Conservation (phyloP, 1,139 yeast genomes). For the Geotrichum carabidarum region DNA sequence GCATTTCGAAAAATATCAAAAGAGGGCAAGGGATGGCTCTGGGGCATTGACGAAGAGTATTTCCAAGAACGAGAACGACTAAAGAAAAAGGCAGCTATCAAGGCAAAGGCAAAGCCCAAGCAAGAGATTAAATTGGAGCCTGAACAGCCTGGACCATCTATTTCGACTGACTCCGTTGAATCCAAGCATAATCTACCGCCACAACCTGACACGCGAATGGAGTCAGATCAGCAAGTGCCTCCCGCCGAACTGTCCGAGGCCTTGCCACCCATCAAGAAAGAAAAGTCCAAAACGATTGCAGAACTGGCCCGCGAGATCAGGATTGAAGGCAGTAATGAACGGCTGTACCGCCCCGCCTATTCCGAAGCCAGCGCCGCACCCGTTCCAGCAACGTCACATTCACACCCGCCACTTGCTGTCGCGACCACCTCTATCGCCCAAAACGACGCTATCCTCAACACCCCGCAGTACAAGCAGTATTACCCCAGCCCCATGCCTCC, state of each 20-base stretch:
- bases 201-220: neutral
- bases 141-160: neutral
- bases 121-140: slow-evolving; percentile 19
- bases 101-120: slow-evolving; percentile 26
- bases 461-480: slow-evolving; percentile 6
- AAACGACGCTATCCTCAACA: slow-evolving; percentile 5
- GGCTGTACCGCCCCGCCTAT: slow-evolving; percentile 4
- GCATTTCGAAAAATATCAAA: slow-evolving; percentile 71
- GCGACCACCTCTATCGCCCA: slow-evolving; percentile 5
- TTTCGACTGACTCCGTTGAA: too few species aligned
- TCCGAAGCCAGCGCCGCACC: slow-evolving; percentile 9
- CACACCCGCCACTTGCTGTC: neutral
- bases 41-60: slow-evolving; percentile 83
- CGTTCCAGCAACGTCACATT: slow-evolving; percentile 2
- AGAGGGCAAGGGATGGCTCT: slow-evolving; percentile 85
- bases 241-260: neutral
- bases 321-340: slow-evolving; percentile 27
- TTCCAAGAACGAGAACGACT: slow-evolving; percentile 74
- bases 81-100: slow-evolving; percentile 47
- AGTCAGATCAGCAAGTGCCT: neutral
- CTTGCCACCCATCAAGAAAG: slow-evolving; percentile 21
- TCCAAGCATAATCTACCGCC: too few species aligned
- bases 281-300: slow-evolving; percentile 46
- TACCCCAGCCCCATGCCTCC: slow-evolving; percentile 2
- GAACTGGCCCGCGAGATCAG: slow-evolving; percentile 53